Evolutionary conservation across 495 filamentous ascomycete genomes (phyloP).

Genomic region (Aspergillus funiculosus): DNA sequence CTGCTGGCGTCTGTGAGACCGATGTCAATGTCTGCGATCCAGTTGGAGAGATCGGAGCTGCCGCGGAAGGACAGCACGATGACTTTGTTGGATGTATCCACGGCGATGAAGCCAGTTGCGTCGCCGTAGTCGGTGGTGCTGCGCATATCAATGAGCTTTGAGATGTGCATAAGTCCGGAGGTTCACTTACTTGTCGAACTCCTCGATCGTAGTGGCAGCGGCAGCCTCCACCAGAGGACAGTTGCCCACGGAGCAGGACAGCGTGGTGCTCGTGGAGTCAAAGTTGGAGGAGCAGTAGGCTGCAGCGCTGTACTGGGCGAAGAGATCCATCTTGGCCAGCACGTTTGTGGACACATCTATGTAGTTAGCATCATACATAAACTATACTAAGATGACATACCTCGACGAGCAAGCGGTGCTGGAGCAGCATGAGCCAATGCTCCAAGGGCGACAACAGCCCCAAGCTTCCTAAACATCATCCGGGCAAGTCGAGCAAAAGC

Average conservation of each 20-base stretch:
- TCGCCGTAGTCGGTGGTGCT: conserved; percentile 50
- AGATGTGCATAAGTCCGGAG: too few species aligned
- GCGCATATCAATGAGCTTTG: too few species aligned
- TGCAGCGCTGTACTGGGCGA: conserved; percentile 59
- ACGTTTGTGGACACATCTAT: conserved; percentile 12
- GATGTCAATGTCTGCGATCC: conserved; percentile 50
- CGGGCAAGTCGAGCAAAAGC: too few species aligned
- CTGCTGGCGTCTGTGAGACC: conserved; percentile 19
- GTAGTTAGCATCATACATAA: neutral
- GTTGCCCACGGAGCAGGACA: conserved; percentile 48
- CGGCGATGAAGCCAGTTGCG: conserved; percentile 56
- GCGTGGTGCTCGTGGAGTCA: conserved; percentile 26
- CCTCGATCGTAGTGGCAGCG: too few species aligned
- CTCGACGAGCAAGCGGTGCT: too few species aligned
- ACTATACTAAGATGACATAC: too few species aligned
- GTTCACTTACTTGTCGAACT: too few species aligned
- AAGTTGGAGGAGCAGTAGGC: conserved; percentile 55
- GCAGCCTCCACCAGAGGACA: conserved; percentile 56
- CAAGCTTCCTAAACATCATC: too few species aligned
- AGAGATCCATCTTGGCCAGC: conserved; percentile 46
- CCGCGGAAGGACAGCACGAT: conserved; percentile 65
- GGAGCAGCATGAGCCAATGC: too few species aligned
- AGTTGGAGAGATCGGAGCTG: conserved; percentile 53
- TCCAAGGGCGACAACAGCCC: too few species aligned
- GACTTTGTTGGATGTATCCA: conserved; percentile 49